A percentile compares a stretch with the other conserved stretches of the same genome.
These are phyloP conservation scores for Crithidia expoeki DNA, from an alignment of 208 protist species.

Conservation along the genomic window DNA sequence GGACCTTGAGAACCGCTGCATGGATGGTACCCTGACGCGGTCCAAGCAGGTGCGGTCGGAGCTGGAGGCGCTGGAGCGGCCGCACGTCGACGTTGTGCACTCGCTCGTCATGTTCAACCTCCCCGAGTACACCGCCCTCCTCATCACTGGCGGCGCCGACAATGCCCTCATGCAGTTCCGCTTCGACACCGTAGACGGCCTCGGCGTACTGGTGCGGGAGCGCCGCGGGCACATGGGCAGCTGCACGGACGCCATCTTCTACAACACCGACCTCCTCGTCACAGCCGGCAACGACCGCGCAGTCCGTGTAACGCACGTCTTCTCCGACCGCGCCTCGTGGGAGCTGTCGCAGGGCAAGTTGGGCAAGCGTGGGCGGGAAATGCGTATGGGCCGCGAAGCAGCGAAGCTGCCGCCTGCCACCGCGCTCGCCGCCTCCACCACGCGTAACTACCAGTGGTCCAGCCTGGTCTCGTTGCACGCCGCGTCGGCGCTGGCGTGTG, in stretches of 20 bases:
- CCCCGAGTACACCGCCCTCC: slow-evolving; percentile 39
- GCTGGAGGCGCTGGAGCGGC: slow-evolving; percentile 64
- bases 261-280: slow-evolving; percentile 84
- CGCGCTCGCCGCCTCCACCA: slow-evolving; percentile 59
- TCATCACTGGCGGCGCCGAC: slow-evolving; percentile 87
- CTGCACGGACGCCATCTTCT: slow-evolving; percentile 83
- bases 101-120: slow-evolving; percentile 69
- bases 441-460: slow-evolving; percentile 88
- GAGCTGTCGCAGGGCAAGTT: slow-evolving; percentile 91
- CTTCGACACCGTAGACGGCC: slow-evolving; percentile 90
- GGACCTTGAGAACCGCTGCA: slow-evolving; percentile 79
- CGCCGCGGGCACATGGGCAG: slow-evolving; percentile 86
- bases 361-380: slow-evolving; percentile 70
- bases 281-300: slow-evolving; percentile 79
- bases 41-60: slow-evolving; percentile 74
- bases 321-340: slow-evolving; percentile 88
- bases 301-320: slow-evolving; percentile 88
- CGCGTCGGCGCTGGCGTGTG: slow-evolving; percentile 64
- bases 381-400: slow-evolving; percentile 55
- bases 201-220: slow-evolving; percentile 80
- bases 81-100: slow-evolving; percentile 79
- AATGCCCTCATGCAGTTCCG: slow-evolving; percentile 90
- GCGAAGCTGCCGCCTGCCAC: slow-evolving; percentile 81
- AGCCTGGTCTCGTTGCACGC: slow-evolving; percentile 83
- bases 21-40: slow-evolving; percentile 87